Conservation (phyloP, 2,329 filamentous ascomycete species). For the Penicillium polonicum region DNA sequence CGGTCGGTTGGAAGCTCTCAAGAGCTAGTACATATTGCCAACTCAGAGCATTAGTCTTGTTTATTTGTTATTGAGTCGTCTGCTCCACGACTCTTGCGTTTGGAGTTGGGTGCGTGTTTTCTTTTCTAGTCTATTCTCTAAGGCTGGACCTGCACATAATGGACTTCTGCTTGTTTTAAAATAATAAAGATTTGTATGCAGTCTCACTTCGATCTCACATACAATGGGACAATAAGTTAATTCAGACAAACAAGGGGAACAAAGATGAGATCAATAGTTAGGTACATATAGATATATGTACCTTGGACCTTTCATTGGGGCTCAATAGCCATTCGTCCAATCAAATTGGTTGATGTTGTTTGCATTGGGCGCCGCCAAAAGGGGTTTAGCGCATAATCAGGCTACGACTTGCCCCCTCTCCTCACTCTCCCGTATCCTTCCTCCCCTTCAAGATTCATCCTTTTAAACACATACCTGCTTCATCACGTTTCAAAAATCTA, state of each 20-base stretch:
- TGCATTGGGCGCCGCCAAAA: not conserved
- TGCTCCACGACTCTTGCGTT: conserved; percentile 9
- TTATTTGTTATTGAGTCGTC: not conserved
- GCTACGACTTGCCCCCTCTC: conserved; percentile 2
- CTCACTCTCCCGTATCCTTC: not conserved
- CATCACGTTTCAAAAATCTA: not conserved
- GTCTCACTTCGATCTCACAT: too few species aligned
- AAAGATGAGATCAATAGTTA: not conserved
- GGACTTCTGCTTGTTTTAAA: not conserved
- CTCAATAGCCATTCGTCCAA: not conserved
- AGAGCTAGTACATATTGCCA: conserved; percentile 61
- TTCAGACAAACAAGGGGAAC: not conserved
- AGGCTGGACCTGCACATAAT: conserved; percentile 28
- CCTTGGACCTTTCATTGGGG: not conserved
- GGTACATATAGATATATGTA: too few species aligned
- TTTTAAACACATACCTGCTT: not conserved
- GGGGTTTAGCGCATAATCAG: not conserved
- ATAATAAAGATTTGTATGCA: not conserved
- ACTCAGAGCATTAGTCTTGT: not conserved
- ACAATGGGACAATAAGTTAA: not conserved
- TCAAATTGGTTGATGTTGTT: not conserved
- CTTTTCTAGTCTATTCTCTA: conserved; percentile 16
- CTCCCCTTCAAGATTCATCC: conserved; percentile 3
- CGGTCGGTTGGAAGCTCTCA: conserved; percentile 81
- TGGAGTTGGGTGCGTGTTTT: conserved; percentile 14